Evolutionary conservation across 164 flowering plant genomes (phyloP), one percentile per base, ranked within the genome.

Genomic region (Taxillus chinensis): DNA sequence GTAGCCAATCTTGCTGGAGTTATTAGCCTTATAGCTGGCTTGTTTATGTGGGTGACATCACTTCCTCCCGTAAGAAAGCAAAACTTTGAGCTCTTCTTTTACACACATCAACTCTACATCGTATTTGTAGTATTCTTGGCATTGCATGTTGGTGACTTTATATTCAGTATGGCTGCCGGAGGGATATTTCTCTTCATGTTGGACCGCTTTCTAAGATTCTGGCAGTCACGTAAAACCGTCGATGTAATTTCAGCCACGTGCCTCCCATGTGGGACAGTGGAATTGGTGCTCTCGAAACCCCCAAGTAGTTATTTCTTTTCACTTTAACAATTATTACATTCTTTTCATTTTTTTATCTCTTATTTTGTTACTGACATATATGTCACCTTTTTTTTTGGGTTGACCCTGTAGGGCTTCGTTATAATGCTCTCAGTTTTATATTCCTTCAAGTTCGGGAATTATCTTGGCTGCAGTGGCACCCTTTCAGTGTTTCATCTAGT

Each of bases 401-500:
- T 68, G 17, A 2, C 37, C 39, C 61, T 70, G 62, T 68, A 92
- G 98, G 73, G 77, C 51, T 89, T 63, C 75, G 67, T 39, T 89
- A 92, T 78, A 92, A 89, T 78, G 95, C 96, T 49, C 86, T 92
- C 53, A 82, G 95, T 60, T 89, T 90, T 64, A 65, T 89, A 55
- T 89, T 92, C 62, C 75, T 92, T 68, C 92, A 85, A 82, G 68
- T 86, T 61, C 81, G 88, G 66, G 90, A 86, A 64, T 62, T 89
- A 52, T 92, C 98, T 45, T 85, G 81, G 87, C 75, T 92, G 52
- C 92, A 92, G 63, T 92, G 98, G 96, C 96, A 89, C 77, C 95
- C 98, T 15, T 92, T 92, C 63, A 89, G 98, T 70, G 95, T 92
- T 61, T 92, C 98, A 14, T 92, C 98, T n/a, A 87, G 96, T 70